Evolutionary conservation across 768 basidiomycete genomes (phyloP).

Genomic region (Amanita jacksonii): DNA sequence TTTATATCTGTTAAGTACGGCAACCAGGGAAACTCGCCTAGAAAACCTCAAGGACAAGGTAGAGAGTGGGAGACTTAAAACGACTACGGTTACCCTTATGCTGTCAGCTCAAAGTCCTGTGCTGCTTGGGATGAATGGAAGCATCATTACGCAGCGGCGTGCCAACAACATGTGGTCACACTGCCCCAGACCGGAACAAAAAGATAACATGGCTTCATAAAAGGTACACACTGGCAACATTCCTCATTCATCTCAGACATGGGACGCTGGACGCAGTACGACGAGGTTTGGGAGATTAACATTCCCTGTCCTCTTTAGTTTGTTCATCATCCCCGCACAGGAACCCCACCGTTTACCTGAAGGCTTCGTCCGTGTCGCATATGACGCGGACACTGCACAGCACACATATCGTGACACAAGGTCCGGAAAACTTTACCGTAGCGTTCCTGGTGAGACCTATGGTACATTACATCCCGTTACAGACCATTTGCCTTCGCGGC

Average conservation of each 20-base stretch:
- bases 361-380: slow-evolving; percentile 40
- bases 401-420: slow-evolving; percentile 40
- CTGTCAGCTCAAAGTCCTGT: too few species aligned
- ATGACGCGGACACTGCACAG: slow-evolving; percentile 42
- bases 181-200: too few species aligned
- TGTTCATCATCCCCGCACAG: slow-evolving; percentile 14
- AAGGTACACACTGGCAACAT: neutral
- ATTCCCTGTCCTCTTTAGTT: too few species aligned
- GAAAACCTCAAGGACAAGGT: too few species aligned
- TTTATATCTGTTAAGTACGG: neutral
- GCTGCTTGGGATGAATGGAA: too few species aligned
- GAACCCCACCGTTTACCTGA: slow-evolving; percentile 31
- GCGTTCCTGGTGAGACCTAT: slow-evolving; percentile 34
- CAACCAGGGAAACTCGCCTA: too few species aligned
- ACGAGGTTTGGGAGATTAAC: too few species aligned
- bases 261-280: slow-evolving; percentile 12
- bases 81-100: too few species aligned
- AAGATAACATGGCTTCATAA: neutral
- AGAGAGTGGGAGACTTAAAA: too few species aligned
- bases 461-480: slow-evolving; percentile 32
- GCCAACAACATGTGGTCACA: too few species aligned
- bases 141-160: too few species aligned
- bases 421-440: slow-evolving; percentile 32
- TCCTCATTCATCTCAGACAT: slow-evolving; percentile 11
- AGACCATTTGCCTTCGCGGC: slow-evolving; percentile 10